phyloP scores from a whole-genome alignment of 2,329 filamentous ascomycete species.

The Stylonectria norvegica region DNA sequence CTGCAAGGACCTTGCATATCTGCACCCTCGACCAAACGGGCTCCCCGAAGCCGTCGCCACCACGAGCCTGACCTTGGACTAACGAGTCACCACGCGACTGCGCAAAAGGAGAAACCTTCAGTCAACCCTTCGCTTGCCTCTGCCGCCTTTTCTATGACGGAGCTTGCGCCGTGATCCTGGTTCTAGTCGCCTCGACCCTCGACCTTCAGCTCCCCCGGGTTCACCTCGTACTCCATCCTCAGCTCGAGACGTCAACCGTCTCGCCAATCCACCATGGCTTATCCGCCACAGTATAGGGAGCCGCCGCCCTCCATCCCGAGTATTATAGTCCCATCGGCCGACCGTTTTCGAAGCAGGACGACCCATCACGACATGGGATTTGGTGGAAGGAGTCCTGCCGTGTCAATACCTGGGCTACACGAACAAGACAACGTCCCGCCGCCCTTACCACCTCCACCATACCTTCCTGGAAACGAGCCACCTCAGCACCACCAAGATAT shows the following conservation, averaged over 20 bases:
- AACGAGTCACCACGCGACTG: constrained; percentile 15
- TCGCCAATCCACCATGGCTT: constrained; percentile 33
- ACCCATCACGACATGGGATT: constrained; percentile 31
- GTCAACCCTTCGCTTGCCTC: too few species aligned
- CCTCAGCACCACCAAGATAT: constrained; percentile 30
- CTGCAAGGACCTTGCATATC: constrained; percentile 23
- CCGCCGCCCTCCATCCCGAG: constrained; percentile 34
- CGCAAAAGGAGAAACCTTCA: constrained; percentile 11
- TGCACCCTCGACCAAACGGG: constrained; percentile 19
- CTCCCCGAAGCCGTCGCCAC: constrained; percentile 27
- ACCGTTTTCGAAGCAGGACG: constrained; percentile 27
- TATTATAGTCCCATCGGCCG: constrained; percentile 32
- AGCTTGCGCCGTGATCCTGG: constrained; percentile 23
- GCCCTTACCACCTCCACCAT: constrained; percentile 44
- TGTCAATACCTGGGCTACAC: constrained; percentile 42
- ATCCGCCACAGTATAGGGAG: constrained; percentile 36
- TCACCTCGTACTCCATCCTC: constrained; percentile 24
- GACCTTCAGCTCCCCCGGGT: constrained; percentile 25
- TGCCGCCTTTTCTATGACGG: constrained; percentile 24
- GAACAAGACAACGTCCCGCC: constrained; percentile 38
- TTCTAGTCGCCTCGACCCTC: constrained; percentile 19
- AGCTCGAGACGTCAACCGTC: constrained; percentile 22
- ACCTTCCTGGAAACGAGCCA: constrained; percentile 35
- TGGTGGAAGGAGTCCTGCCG: constrained; percentile 34
- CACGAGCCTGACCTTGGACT: constrained; percentile 19